Percentiles rank a stretch among this genome's conserved stretches.
These are phyloP conservation scores for Tricholoma sp. DNA, from an alignment of 768 basidiomycete genomes.

Conservation along the genomic window DNA sequence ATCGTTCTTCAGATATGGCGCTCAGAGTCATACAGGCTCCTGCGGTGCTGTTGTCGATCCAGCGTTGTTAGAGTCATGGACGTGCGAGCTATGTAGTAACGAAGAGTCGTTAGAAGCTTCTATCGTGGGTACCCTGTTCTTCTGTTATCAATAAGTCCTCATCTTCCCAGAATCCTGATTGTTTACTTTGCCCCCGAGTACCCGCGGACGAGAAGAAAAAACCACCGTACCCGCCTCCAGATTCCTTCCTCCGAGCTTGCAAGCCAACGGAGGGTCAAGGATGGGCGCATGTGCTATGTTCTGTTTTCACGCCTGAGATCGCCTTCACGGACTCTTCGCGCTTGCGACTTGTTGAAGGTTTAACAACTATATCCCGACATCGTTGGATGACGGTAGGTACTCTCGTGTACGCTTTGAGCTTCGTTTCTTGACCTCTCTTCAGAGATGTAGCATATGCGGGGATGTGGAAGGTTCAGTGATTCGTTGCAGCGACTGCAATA, in stretches of 20 bases:
- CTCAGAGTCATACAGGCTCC: conserved; percentile 39
- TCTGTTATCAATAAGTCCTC: conserved; percentile 4
- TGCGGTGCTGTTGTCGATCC: conserved; percentile 69
- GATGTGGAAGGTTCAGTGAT: conserved; percentile 73
- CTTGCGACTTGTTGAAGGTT: conserved; percentile 79
- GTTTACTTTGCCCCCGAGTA: conserved; percentile 74
- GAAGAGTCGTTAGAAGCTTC: conserved; percentile 77
- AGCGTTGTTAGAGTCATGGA: conserved; percentile 65
- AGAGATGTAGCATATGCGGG: conserved; percentile 78
- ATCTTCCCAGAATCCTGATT: conserved; percentile 62
- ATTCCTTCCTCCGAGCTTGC: conserved; percentile 67
- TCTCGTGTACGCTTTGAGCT: not conserved
- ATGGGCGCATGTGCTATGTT: conserved; percentile 89
- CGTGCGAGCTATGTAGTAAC: conserved; percentile 85
- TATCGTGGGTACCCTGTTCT: conserved; percentile 45
- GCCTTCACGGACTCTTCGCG: conserved; percentile 69
- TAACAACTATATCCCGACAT: conserved; percentile 64
- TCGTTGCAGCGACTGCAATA: conserved; percentile 76
- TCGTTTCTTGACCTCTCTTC: conserved; percentile 1
- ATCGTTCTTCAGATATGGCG: not conserved
- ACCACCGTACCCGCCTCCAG: conserved; percentile 41
- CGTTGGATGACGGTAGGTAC: conserved; percentile 70
- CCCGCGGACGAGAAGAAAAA: conserved; percentile 46
- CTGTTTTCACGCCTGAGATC: conserved; percentile 84
- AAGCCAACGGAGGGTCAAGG: conserved; percentile 93